Evolutionary conservation across 176 grass and related monocot genomes (phyloP).

Genomic region (Miscanthus lutarioriparius): DNA sequence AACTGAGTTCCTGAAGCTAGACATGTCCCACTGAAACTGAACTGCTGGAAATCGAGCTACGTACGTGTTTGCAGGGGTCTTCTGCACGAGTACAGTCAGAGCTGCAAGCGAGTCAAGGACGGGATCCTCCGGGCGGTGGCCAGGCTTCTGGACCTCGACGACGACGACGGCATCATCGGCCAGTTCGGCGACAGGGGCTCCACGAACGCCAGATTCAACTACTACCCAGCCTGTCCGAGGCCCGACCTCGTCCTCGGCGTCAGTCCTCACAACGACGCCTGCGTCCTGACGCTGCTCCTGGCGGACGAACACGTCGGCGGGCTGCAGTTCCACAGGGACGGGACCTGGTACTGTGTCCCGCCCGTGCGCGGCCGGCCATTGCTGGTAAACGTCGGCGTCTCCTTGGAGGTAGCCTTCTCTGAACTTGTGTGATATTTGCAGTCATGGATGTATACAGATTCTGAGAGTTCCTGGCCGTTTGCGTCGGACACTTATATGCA

Average conservation of each 20-base stretch:
- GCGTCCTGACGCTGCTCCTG: constrained; percentile 50
- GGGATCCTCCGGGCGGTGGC: constrained; percentile 30
- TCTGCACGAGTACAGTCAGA: constrained; percentile 49
- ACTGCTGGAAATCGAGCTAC: background rate
- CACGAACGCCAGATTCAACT: constrained; percentile 44
- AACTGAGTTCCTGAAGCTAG: background rate
- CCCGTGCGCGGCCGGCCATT: background rate
- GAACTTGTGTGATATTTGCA: background rate
- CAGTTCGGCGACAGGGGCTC: constrained; percentile 33
- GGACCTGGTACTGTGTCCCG: constrained; percentile 42
- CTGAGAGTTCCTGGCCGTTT: background rate
- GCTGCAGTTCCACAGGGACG: constrained; percentile 52
- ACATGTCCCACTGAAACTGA: background rate
- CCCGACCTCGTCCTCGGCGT: constrained; percentile 61
- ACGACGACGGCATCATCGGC: constrained; percentile 24
- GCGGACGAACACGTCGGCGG: constrained; percentile 50
- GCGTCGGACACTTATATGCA: background rate
- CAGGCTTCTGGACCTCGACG: constrained; percentile 31
- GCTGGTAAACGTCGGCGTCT: constrained; percentile 46
- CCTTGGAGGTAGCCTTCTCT: constrained; percentile 35
- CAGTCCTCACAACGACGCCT: constrained; percentile 53
- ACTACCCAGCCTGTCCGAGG: constrained; percentile 47
- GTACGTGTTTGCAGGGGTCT: constrained; percentile 32
- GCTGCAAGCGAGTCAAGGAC: constrained; percentile 35
- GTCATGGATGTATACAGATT: background rate